Conservation (phyloP, 495 filamentous ascomycete species). For the Hypoxylon rickii region DNA sequence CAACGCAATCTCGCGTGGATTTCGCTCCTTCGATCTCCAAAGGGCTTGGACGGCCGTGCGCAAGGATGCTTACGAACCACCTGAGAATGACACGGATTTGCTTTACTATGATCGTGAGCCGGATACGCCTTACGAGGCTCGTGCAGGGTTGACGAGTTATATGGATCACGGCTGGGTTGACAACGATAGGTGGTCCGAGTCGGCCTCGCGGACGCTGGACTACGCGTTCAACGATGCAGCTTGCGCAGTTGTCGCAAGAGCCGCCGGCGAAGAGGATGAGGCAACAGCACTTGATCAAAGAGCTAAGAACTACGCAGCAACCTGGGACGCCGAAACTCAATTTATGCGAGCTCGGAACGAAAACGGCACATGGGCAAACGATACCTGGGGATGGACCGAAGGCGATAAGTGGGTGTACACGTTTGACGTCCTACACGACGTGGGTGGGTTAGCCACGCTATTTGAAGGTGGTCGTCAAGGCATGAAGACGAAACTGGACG, state of each 20-base stretch:
- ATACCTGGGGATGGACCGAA: slow-evolving; percentile 40
- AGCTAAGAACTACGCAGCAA: slow-evolving; percentile 34
- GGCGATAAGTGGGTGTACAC: slow-evolving; percentile 43
- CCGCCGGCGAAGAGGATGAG: slow-evolving; percentile 19
- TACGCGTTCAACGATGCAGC: slow-evolving; percentile 41
- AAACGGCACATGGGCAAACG: slow-evolving; percentile 39
- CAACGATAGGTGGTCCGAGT: slow-evolving; percentile 41
- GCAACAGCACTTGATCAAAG: slow-evolving; percentile 24
- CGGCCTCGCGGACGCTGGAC: slow-evolving; percentile 39
- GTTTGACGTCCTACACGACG: slow-evolving; percentile 40
- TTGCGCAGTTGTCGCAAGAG: slow-evolving; percentile 36
- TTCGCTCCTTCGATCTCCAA: slow-evolving; percentile 38
- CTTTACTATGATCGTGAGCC: slow-evolving; percentile 41
- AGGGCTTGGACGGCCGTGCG: slow-evolving; percentile 38
- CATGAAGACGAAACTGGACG: slow-evolving; percentile 38
- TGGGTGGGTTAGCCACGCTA: slow-evolving; percentile 30
- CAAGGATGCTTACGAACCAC: slow-evolving; percentile 39
- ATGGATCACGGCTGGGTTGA: slow-evolving; percentile 43
- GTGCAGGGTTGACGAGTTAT: slow-evolving; percentile 38
- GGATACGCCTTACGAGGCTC: slow-evolving; percentile 38
- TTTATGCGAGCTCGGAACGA: slow-evolving; percentile 42
- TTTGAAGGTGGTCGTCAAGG: slow-evolving; percentile 32
- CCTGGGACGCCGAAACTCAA: slow-evolving; percentile 37
- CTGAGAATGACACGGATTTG: slow-evolving; percentile 38
- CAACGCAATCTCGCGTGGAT: slow-evolving; percentile 39